Evolutionary conservation across 2,329 filamentous ascomycete species (phyloP).

Genomic region (Coniella lustricola): DNA sequence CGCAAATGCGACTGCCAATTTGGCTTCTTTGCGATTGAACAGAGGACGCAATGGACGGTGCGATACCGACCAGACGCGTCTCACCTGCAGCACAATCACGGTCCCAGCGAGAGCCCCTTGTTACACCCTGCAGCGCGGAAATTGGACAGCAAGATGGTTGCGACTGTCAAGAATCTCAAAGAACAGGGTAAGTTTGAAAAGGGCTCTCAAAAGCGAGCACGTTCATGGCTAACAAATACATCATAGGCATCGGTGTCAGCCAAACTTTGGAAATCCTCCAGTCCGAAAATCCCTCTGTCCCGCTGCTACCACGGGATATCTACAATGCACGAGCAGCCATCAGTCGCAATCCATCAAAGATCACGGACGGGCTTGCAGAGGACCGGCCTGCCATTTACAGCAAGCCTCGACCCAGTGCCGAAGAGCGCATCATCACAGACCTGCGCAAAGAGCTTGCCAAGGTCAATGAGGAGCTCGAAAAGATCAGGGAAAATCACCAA

Average conservation of each 20-base stretch:
- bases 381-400: conserved; percentile 59
- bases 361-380: conserved; percentile 52
- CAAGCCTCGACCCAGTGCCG: conserved; percentile 55
- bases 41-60: conserved; percentile 60
- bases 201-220: background rate
- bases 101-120: conserved; percentile 59
- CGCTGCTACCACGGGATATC: conserved; percentile 57
- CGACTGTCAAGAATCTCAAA: conserved; percentile 58
- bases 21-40: conserved; percentile 63
- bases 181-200: conserved; percentile 55
- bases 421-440: conserved; percentile 58
- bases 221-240: conserved; percentile 26
- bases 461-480: conserved; percentile 48
- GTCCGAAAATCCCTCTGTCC: conserved; percentile 55
- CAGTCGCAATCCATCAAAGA: conserved; percentile 57
- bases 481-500: conserved; percentile 47
- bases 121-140: conserved; percentile 60
- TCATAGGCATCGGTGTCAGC: conserved; percentile 53
- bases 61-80: conserved; percentile 53
- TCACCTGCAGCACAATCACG: conserved; percentile 57
- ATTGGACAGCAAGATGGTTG: conserved; percentile 60
- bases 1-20: conserved; percentile 63
- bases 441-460: conserved; percentile 54
- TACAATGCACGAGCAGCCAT: conserved; percentile 63
- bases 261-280: conserved; percentile 62